phyloP scores from a whole-genome alignment of 2,329 filamentous ascomycete species.

The Byssochlamys sp. region DNA sequence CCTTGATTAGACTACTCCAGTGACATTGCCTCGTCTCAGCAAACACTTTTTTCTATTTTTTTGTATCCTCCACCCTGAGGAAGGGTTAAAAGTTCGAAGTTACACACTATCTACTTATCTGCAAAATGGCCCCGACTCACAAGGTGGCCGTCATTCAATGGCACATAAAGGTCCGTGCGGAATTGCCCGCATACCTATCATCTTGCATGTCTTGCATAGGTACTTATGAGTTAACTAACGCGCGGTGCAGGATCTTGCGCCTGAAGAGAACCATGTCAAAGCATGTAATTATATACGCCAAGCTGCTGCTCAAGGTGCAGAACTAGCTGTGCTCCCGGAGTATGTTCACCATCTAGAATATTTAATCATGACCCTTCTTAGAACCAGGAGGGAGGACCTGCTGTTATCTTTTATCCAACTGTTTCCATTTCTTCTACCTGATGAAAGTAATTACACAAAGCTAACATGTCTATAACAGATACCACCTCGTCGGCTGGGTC shows the following conservation, averaged over 20 bases:
- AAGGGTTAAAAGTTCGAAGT: neutral
- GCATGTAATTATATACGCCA: conserved; percentile 38
- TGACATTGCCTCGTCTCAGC: neutral
- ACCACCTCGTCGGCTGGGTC: conserved; percentile 51
- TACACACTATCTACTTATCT: neutral
- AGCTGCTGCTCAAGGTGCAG: conserved; percentile 40
- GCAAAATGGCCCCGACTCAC: conserved; percentile 19
- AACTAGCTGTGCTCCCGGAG: conserved; percentile 54
- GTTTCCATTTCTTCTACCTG: neutral
- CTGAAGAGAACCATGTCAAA: conserved; percentile 38
- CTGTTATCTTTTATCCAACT: neutral
- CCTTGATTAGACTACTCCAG: neutral
- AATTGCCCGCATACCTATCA: neutral
- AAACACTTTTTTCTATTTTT: neutral
- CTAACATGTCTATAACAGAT: conserved; percentile 18
- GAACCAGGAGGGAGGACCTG: neutral
- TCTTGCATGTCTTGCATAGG: neutral
- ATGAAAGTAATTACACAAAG: neutral
- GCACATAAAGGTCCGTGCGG: conserved; percentile 23
- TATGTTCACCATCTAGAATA: neutral
- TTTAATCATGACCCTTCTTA: neutral
- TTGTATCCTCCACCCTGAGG: neutral
- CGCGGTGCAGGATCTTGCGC: conserved; percentile 22
- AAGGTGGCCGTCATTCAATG: conserved; percentile 30
- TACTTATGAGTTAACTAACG: neutral